Evolutionary conservation across 305 asterid species (phyloP), one percentile per base, ranked within the genome.

Genomic region (Plantago coronopus): DNA sequence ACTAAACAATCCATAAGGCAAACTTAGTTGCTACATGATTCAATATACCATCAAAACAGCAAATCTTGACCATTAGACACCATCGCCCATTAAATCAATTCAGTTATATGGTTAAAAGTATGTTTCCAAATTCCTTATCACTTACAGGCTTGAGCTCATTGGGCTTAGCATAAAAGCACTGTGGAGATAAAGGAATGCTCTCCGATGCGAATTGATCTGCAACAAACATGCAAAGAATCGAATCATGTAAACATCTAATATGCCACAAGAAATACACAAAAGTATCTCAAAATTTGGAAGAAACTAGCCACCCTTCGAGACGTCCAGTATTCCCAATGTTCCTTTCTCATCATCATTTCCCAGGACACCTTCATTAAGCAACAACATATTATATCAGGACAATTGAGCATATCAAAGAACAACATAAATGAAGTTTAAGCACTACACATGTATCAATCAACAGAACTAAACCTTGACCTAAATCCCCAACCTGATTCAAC

Each of bases 121-220:
- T 10, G 3, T 31, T 31, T 7, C 38, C 0, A 31, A 31, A 2
- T 7, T 40, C 40, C 54, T 16, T 27, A 57, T 61, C 65, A 51
- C 77, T 80, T 75, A 84, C 97, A 81, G 66, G 67, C 69, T 83
- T 94, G 54, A 82, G 71, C 62, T 94, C 99, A 69, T 67, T 85
- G 53, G 95, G 93, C 78, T 79, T 94, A 51, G 89, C 82, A 73
- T 87, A 87, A 54, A 89, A 81, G 97, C 99, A 94, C 71, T 94
- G 99, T 0, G 96, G 99, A 77, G 99, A 94, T 78, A 94, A 69
- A 9, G 99, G 99, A 57, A 94, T 89, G 82, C 71, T 90, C 65
- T 89, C 95, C 17, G 79, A 71, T n/a, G 68, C 59, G 20, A 76
- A 78, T 74, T 78, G 95, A 83, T 89, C 97, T 89, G 83, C 73